Conservation (phyloP, 2,329 filamentous ascomycete species). For the Phaeosphaeriaceae sp. region DNA sequence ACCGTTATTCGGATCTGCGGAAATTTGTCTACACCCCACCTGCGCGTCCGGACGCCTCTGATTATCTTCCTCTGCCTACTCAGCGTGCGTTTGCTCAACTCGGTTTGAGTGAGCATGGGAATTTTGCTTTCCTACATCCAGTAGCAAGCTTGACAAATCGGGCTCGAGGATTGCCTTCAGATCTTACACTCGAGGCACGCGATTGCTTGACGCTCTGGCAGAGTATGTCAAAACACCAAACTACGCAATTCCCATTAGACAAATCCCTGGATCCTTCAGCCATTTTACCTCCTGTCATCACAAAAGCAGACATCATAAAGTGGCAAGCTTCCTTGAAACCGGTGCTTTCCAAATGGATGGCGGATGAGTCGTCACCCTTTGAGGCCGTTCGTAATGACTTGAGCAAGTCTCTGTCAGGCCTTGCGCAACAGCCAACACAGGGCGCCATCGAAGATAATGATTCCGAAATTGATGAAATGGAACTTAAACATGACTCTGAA, state of each 20-base stretch:
- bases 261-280: conserved; percentile 57
- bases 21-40: conserved; percentile 71
- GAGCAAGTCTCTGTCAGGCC: conserved; percentile 24
- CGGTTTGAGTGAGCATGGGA: conserved; percentile 56
- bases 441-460: conserved; percentile 14
- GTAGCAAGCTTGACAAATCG: conserved; percentile 67
- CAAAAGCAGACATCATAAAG: conserved; percentile 68
- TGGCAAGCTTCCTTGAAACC: conserved; percentile 70
- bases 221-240: conserved; percentile 66
- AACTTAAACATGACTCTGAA: conserved; percentile 32
- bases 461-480: conserved; percentile 30
- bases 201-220: conserved; percentile 73
- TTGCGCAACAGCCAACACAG: conserved; percentile 8
- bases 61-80: conserved; percentile 59
- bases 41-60: conserved; percentile 32
- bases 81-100: conserved; percentile 47
- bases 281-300: conserved; percentile 61
- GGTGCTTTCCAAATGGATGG: conserved; percentile 66
- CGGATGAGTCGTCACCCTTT: conserved; percentile 60
- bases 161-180: conserved; percentile 68
- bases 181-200: conserved; percentile 72
- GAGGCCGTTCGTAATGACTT: conserved; percentile 57
- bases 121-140: conserved; percentile 70
- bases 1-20: conserved; percentile 78
- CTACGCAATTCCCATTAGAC: conserved; percentile 57